Evolutionary conservation across 2,329 filamentous ascomycete genomes (phyloP).

Genomic region (Colletotrichum sp.): DNA sequence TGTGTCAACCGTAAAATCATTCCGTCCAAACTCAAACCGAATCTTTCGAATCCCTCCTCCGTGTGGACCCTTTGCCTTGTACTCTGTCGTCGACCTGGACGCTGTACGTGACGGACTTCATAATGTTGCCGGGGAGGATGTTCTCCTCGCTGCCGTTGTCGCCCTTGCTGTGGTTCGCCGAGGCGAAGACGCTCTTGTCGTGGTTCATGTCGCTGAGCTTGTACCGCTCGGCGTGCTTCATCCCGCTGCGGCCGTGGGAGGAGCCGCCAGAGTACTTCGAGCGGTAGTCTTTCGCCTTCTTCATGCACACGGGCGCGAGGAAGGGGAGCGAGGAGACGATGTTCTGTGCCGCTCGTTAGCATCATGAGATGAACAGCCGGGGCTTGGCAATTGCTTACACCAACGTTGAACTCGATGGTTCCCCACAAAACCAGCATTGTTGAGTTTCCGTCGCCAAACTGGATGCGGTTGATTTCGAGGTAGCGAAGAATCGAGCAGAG

Average conservation of each 20-base stretch:
- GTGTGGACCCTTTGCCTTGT: neutral
- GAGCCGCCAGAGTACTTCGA: constrained; percentile 37
- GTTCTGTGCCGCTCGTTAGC: constrained; percentile 34
- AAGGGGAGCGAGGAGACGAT: constrained; percentile 52
- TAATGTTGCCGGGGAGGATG: constrained; percentile 40
- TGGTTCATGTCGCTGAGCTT: constrained; percentile 42
- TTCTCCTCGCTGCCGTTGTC: constrained; percentile 40
- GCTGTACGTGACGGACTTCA: constrained; percentile 47
- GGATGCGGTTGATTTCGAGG: constrained; percentile 54
- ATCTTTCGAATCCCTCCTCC: neutral
- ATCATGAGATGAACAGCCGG: too few species aligned
- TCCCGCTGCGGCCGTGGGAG: constrained; percentile 25
- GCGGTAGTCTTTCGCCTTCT: constrained; percentile 46
- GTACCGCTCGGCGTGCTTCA: constrained; percentile 35
- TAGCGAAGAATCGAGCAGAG: constrained; percentile 59
- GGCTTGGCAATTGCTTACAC: constrained; percentile 41
- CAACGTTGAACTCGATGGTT: constrained; percentile 61
- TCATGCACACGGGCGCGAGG: constrained; percentile 46
- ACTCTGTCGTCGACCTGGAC: constrained; percentile 38
- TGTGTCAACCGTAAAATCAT: neutral
- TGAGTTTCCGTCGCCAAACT: constrained; percentile 56
- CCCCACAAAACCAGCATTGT: constrained; percentile 63
- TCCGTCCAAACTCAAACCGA: neutral
- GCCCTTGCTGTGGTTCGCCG: constrained; percentile 23
- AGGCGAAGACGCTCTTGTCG: constrained; percentile 32